These are phyloP conservation scores for Spencermartinsiella europaea DNA, from an alignment of 805 yeast genomes.

Conservation along the genomic window DNA sequence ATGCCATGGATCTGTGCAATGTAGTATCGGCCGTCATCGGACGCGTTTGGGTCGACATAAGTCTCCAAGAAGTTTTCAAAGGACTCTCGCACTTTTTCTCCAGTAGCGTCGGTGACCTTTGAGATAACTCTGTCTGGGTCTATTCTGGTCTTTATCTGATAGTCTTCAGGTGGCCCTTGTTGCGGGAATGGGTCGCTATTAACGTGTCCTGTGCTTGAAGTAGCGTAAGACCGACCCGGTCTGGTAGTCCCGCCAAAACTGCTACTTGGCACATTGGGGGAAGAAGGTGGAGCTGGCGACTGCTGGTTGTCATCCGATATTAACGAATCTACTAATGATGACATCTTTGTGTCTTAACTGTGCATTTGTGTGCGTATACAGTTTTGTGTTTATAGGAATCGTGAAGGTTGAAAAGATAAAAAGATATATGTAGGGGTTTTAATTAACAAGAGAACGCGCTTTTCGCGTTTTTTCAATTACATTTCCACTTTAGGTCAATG, in stretches of 20 bases:
- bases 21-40: conserved; percentile 51
- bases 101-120: conserved; percentile 84
- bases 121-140: conserved; percentile 50
- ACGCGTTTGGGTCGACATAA: conserved; percentile 41
- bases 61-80: conserved; percentile 80
- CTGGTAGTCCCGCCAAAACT: neutral
- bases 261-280: conserved; percentile 3
- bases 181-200: conserved; percentile 9
- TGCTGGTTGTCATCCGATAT: conserved; percentile 4
- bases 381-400: no score
- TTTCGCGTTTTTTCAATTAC: conserved; percentile 5
- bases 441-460: neutral
- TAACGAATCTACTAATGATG: conserved; percentile 12
- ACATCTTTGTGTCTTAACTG: neutral
- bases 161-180: neutral
- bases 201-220: conserved; percentile 4
- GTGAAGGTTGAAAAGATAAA: neutral
- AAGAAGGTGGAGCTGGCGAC: conserved; percentile 7
- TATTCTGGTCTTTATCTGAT: neutral
- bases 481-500: conserved; percentile 7
- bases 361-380: neutral
- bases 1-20: conserved; percentile 76
- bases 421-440: no score
- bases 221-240: neutral
- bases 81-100: conserved; percentile 87